Evolutionary conservation across 208 protist species (phyloP).

Genomic region (Leishmania braziliensis): DNA sequence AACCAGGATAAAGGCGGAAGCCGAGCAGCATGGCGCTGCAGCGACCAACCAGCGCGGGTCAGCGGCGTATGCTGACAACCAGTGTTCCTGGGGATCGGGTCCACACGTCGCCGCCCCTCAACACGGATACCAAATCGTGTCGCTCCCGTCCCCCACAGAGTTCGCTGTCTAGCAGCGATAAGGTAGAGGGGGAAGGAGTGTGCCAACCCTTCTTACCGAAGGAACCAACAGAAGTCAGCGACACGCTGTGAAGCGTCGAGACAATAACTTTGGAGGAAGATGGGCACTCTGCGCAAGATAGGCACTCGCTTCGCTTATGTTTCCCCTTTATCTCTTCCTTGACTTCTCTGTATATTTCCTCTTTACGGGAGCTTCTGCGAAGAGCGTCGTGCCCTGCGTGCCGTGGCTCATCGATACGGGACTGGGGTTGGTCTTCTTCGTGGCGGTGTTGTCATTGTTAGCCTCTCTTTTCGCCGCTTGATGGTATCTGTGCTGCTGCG

Average conservation of each 20-base stretch:
- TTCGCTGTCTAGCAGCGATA: slow-evolving; percentile 22
- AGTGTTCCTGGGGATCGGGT: not conserved
- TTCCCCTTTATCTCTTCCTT: not conserved
- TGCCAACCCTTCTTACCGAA: not conserved
- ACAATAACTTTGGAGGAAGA: not conserved
- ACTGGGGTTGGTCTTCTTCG: not conserved
- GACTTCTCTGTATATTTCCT: not conserved
- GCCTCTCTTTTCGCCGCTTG: not conserved
- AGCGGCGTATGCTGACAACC: slow-evolving; percentile 2
- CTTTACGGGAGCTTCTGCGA: not conserved
- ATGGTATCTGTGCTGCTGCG: not conserved
- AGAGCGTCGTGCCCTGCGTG: not conserved
- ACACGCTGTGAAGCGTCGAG: not conserved
- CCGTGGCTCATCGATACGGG: not conserved
- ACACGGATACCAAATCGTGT: not conserved
- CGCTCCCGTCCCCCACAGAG: slow-evolving; percentile 27
- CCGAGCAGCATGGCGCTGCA: not conserved
- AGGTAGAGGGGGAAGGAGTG: not conserved
- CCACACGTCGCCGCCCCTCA: not conserved
- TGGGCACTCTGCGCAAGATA: not conserved
- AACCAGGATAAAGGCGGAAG: slow-evolving; percentile 1
- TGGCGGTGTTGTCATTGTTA: not conserved
- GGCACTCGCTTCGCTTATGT: not conserved
- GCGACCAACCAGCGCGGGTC: not conserved
- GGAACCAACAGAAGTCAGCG: not conserved